Evolutionary conservation across 257 asterid species (phyloP).

Genomic region (Nicotiana sylvestris): DNA sequence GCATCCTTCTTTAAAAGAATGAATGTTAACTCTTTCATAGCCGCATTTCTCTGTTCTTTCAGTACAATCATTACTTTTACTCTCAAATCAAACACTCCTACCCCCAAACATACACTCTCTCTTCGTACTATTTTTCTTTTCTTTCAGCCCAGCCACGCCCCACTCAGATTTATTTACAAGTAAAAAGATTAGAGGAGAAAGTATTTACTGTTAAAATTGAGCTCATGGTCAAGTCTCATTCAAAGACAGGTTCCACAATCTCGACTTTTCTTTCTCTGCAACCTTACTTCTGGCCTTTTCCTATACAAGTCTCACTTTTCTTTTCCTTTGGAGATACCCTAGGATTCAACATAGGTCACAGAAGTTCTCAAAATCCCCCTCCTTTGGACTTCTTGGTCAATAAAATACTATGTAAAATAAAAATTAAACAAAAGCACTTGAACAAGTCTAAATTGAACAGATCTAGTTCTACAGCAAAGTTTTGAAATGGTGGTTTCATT

Average conservation of each 20-base stretch:
- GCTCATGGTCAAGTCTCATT: slow-evolving; percentile 30
- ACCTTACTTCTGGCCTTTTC: slow-evolving; percentile 8
- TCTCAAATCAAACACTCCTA: slow-evolving; percentile 20
- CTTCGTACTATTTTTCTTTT: neutral
- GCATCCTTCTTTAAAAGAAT: slow-evolving; percentile 1
- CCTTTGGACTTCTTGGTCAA: neutral
- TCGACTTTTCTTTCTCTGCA: slow-evolving; percentile 33
- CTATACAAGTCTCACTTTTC: slow-evolving; percentile 9
- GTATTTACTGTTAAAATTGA: slow-evolving; percentile 23
- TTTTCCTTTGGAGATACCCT: slow-evolving; percentile 26
- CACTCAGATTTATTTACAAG: neutral
- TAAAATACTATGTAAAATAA: neutral
- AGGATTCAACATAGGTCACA: slow-evolving; percentile 9
- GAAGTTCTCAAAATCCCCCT: neutral
- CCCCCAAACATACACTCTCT: neutral
- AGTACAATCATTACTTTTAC: slow-evolving; percentile 34
- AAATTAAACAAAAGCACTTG: neutral
- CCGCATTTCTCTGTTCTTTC: slow-evolving; percentile 18
- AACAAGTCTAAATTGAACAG: neutral
- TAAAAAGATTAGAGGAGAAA: neutral
- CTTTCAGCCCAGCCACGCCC: neutral
- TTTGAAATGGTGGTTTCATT: slow-evolving; percentile 17
- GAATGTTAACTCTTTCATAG: slow-evolving; percentile 18
- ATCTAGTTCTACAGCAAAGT: slow-evolving; percentile 23
- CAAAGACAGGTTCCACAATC: slow-evolving; percentile 53